Evolutionary conservation across 2,329 filamentous ascomycete genomes (phyloP).

Genomic region (Dactylellina parvicollis): DNA sequence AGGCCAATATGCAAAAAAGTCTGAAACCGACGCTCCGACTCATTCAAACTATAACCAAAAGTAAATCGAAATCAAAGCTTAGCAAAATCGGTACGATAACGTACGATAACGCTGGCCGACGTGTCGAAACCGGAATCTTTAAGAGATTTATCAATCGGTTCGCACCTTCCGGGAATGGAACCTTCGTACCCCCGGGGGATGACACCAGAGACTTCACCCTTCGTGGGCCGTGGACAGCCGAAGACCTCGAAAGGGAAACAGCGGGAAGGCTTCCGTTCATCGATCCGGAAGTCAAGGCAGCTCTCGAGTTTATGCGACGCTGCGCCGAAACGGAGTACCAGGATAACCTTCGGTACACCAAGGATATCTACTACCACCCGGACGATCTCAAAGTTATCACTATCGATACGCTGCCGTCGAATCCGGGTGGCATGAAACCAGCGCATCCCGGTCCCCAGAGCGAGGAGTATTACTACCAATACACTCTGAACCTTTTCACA

Average conservation of each 20-base stretch:
- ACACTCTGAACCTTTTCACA: constrained; percentile 24
- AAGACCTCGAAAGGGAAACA: constrained; percentile 21
- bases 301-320: neutral
- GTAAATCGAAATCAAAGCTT: neutral
- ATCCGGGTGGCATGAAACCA: constrained; percentile 26
- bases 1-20: too few relatives aligned
- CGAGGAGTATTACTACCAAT: constrained; percentile 15
- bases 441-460: constrained; percentile 27
- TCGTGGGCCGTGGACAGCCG: constrained; percentile 8
- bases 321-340: constrained; percentile 1
- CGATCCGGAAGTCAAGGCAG: constrained; percentile 29
- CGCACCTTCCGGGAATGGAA: neutral
- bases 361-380: constrained; percentile 24
- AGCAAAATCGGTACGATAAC: neutral
- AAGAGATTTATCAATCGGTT: neutral
- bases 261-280: constrained; percentile 36
- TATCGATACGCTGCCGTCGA: constrained; percentile 32
- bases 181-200: constrained; percentile 10
- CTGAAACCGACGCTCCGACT: neutral
- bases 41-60: neutral
- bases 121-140: neutral
- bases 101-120: too few relatives aligned
- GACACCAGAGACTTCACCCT: constrained; percentile 22
- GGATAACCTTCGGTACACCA: constrained; percentile 9
- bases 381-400: constrained; percentile 35